A percentile compares a stretch with the other conserved stretches of the same genome.
phyloP scores from a whole-genome alignment of 805 yeast genomes.

The Metschnikowia matae region DNA sequence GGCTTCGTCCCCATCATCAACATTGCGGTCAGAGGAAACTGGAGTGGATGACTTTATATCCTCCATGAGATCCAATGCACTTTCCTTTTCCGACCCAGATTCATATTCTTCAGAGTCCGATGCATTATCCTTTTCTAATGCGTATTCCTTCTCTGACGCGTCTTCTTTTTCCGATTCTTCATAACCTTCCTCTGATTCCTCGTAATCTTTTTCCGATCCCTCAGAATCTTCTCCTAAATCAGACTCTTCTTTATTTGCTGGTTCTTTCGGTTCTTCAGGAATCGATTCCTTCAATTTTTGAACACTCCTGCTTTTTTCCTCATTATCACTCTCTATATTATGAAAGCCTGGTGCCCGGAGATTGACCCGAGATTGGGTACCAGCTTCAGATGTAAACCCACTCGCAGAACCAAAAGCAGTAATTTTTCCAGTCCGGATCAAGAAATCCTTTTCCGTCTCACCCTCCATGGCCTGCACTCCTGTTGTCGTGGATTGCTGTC shows the following conservation, averaged over 20 bases:
- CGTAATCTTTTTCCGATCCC: neutral
- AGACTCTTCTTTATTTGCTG: neutral
- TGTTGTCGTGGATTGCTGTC: constrained; percentile 37
- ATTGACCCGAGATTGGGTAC: constrained; percentile 36
- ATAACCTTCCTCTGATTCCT: neutral
- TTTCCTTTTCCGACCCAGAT: neutral
- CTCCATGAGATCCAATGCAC: neutral
- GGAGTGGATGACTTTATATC: neutral
- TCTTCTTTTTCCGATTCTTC: neutral
- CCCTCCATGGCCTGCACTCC: constrained; percentile 25
- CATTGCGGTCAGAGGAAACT: constrained; percentile 25
- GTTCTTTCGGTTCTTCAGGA: neutral
- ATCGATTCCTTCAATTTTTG: neutral
- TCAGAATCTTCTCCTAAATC: neutral
- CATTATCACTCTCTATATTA: constrained; percentile 8
- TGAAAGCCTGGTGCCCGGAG: constrained; percentile 49
- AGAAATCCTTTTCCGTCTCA: constrained; percentile 76
- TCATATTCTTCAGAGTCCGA: neutral
- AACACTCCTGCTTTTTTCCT: too few relatives aligned
- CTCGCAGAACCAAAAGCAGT: constrained; percentile 84
- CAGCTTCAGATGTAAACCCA: constrained; percentile 40
- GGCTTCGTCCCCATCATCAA: constrained; percentile 80
- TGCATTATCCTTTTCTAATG: neutral
- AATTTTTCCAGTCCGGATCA: constrained; percentile 84
- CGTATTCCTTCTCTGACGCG: neutral